Base-by-base conservation (phyloP, 495 filamentous ascomycete genomes). In the Xylaria flabelliformis region DNA sequence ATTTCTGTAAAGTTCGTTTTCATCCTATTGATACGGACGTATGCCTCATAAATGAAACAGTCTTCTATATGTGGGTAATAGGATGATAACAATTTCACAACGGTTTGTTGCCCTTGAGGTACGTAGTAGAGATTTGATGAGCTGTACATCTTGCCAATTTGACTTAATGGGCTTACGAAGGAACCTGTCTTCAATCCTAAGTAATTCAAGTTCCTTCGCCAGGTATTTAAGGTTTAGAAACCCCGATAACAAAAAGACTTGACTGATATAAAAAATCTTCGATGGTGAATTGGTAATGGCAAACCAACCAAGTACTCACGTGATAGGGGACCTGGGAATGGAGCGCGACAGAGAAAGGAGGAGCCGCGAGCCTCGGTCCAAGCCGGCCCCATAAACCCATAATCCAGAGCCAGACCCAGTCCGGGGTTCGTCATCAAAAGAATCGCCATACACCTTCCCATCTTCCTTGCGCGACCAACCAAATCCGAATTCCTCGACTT, bases 311-410 rank as follows among this genome's bases (percentile, higher is more conserved):
- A n/a, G 10, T 24, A 32, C 46, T 21, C 64, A 67, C 64, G 64
- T 67, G 64, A 67, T 56, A 67, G 53, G 51, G 15, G 15, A 39
- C 8, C 17, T 61, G 58, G 55, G 26, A 39, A 39, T 59, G 29
- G 56, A 59, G 29, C 55, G 24, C 10, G 12, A 24, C 1, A 21
- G 51, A 3, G 13, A 26, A 41, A 5, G 8, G 8, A 26, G 62
- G 15, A 64, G 69, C 46, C 59, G 48, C 50, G 59, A 71, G 69
- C 70, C 70, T 72, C 70, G 70, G 70, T 32, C 48, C 70, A 72
- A 72, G 36, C 39, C 69, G 55, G 39, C 67, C 66, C 66, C 39
- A 46, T 46, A 17, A 21, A 26, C 55, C 55, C 58, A 36, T 62
- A 26, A 26, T 2, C 29, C 8, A 29, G 55, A 26, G 2, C 15